Evolutionary conservation across 108 stramenopile genomes (phyloP), one percentile per base, ranked within the genome.

Genomic region (Phaeodactylum tricornutum): DNA sequence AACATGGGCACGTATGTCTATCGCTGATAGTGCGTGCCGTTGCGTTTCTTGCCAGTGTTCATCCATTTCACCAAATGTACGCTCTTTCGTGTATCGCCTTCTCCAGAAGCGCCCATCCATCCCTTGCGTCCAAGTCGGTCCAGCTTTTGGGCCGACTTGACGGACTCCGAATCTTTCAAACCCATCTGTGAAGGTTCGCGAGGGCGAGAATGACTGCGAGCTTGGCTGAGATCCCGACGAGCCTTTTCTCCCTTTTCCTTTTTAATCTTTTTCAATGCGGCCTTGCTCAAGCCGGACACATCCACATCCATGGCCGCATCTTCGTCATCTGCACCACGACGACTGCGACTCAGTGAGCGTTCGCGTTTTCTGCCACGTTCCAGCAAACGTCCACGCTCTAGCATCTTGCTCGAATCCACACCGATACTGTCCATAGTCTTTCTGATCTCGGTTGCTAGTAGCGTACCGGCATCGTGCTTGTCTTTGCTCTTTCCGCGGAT

Each of bases 21-120:
- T 25, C 77, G 64, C 48, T 62, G 63, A 48, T 74, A 67, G 52
- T 84, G 82, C n/a, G 90, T 92, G 35, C 90, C 90, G 53, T 77
- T 87, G 48, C 90, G 60, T 54, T 92, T 92, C 69, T 92, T 92
- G 33, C 90, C 90, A 5, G 90, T 92, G 65, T 92, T 92, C 78
- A 81, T 82, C 90, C 90, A 92, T 48, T 85, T 82, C 17, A 92
- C 82, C 50, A 92, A 58, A 53, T 92, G 90, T 36, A 84, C 90
- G 12, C 59, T 57, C 79, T 92, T 92, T 32, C 75, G 80, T 1
- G 87, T 79, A 63, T 92, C 90, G 36, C 90, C 90, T 42, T 92
- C 90, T 25, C 90, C 90, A 26, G 74, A 61, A 15, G 57, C 70
- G 19, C 84, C 84, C 29, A 50, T 44, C 82, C 83, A 92, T 3